Evolutionary conservation across 225 moss, liverwort and hornwort species (phyloP).

Genomic region (Thuidium tamariscinum): DNA sequence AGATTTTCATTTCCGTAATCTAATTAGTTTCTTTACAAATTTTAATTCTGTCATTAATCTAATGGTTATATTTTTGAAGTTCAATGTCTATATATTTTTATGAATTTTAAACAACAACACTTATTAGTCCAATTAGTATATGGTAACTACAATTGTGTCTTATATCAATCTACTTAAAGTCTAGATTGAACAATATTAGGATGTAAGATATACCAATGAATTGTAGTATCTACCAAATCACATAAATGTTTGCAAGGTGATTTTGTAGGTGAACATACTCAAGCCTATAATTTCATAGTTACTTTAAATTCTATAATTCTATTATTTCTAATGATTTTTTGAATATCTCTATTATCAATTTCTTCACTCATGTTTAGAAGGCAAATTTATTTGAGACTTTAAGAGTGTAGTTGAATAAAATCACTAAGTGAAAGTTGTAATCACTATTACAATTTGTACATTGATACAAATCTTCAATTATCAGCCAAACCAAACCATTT

Average conservation of each 20-base stretch:
- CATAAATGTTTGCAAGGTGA: background rate
- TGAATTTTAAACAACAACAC: background rate
- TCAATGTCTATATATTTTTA: rapidly evolving
- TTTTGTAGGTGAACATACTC: rapidly evolving
- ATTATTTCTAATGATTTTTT: background rate
- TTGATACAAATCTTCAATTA: background rate
- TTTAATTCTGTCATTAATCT: background rate
- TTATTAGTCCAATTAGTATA: background rate
- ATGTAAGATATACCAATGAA: background rate
- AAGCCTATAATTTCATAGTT: background rate
- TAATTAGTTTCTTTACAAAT: background rate
- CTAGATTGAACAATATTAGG: background rate
- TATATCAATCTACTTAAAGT: background rate
- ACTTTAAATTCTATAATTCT: background rate
- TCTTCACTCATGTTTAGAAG: rapidly evolving
- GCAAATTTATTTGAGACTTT: background rate
- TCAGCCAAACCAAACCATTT: background rate
- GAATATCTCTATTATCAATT: background rate
- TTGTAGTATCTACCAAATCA: background rate
- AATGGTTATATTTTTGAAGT: background rate
- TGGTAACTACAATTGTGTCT: background rate
- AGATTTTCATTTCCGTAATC: background rate
- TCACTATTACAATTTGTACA: background rate
- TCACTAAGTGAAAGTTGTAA: background rate
- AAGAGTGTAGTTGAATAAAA: background rate